These are phyloP conservation scores for Blastobotrys indianensis DNA, from an alignment of 1,139 yeast genomes.

Conservation along the genomic window DNA sequence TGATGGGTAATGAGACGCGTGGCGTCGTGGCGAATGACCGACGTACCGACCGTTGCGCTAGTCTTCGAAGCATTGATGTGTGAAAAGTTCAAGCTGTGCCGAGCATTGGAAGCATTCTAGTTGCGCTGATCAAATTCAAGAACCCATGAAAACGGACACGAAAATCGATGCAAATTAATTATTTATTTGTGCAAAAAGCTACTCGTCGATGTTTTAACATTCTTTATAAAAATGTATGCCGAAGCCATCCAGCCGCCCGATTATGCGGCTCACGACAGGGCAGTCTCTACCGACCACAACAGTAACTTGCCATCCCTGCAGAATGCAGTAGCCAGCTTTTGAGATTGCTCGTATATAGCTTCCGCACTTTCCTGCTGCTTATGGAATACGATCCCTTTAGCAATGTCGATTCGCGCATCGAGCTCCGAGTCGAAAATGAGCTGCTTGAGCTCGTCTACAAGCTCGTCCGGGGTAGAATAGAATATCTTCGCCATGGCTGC, in stretches of 20 bases:
- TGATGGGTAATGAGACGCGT: slow-evolving; percentile 16
- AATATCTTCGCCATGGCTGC: slow-evolving; percentile 14
- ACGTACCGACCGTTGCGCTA: not conserved
- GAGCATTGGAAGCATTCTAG: too few relatives aligned
- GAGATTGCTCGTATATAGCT: not conserved
- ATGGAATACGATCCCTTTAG: slow-evolving; percentile 7
- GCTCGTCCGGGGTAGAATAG: not conserved
- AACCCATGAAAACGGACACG: too few relatives aligned
- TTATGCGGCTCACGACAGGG: too few relatives aligned
- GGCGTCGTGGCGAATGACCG: not conserved
- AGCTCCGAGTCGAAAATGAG: slow-evolving; percentile 13
- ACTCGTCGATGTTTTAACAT: too few relatives aligned
- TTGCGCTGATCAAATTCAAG: too few relatives aligned
- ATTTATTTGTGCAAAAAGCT: too few relatives aligned
- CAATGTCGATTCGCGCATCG: slow-evolving; percentile 15
- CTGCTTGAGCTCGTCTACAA: slow-evolving; percentile 8
- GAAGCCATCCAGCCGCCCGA: too few relatives aligned
- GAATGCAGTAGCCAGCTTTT: slow-evolving; percentile 2
- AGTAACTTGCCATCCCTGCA: slow-evolving; percentile 3
- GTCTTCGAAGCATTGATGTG: too few relatives aligned
- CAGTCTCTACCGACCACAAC: slow-evolving; percentile 4
- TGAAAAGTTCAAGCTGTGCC: too few relatives aligned
- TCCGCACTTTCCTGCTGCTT: not conserved
- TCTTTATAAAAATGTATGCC: too few relatives aligned
- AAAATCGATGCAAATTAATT: too few relatives aligned